Conservation (phyloP, 805 yeast genomes). For the Saccharomycopsis fermentans region DNA sequence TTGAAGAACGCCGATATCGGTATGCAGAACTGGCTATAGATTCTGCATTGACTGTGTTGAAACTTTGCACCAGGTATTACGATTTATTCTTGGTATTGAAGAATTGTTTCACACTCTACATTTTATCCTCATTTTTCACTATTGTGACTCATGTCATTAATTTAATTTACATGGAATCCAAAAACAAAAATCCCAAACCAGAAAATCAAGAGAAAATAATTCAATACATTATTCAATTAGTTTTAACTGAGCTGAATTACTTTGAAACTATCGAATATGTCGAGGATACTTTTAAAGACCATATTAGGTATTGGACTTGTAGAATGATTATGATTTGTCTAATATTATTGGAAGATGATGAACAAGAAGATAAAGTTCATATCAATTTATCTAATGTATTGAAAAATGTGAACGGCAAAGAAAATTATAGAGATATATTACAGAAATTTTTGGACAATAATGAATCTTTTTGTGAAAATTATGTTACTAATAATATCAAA, state of each 20-base stretch:
- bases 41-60: neutral
- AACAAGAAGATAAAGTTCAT: neutral
- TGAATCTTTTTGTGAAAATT: neutral
- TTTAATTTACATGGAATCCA: neutral
- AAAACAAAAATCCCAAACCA: neutral
- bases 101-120: neutral
- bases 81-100: neutral
- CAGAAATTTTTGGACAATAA: neutral
- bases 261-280: neutral
- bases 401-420: neutral
- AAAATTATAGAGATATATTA: neutral
- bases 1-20: neutral
- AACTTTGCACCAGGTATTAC: neutral
- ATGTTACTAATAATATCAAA: neutral
- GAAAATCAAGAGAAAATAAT: neutral
- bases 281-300: neutral
- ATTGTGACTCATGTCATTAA: neutral
- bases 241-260: constrained; percentile 1
- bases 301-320: neutral
- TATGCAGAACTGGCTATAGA: neutral
- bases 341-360: neutral
- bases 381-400: neutral
- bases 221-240: neutral
- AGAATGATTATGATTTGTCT: neutral
- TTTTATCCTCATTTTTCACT: constrained; percentile 1